Evolutionary conservation across 371 early-diverging fungal species (phyloP), one percentile per base, ranked within the genome.

Genomic region (Mortierella sp.): DNA sequence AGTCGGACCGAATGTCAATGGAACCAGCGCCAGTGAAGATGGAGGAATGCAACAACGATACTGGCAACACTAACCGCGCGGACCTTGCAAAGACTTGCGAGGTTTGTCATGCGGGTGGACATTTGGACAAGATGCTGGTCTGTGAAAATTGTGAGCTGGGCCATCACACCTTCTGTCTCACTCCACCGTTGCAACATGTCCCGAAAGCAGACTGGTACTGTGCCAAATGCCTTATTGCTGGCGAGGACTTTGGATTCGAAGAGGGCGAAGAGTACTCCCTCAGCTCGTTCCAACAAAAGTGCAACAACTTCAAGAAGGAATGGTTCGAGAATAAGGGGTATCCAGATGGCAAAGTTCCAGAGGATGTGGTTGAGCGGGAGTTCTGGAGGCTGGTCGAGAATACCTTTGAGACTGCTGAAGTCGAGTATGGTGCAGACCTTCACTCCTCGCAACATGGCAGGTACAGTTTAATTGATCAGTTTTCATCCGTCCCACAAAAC

Each of bases 341-440:
- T 10, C 12, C 48, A 6, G 61, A 78, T 26, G 79, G 78, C 19
- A 61, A 80, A 10, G 89, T 94, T 1, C 81, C 91, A 0, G 97
- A 96, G 69, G 88, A 91, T 53, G 90, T 89, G 23, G 89, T 93
- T 26, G 98, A 98, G 80, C 76, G 83, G n/a, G 97, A 96, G 80
- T 98, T 97, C 72, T 98, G 98, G 98, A 80, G 94, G 34, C 84
- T 96, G 28, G 93, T 95, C 0, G 91, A 94, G 47, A 89, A 90
- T 31, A 90, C 95, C 2, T 91, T 91, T 57, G 94, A 96, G 64
- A 89, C 90, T 27, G 93, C 94, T 8, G 92, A 95, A 68, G 97
- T 98, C 0, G 96, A 96, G 80, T 97, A 98, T 67, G 98, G 97
- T 9, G 97, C 98, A 4, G 98, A 97, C 76, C 80, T 97, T 54